phyloP scores from a whole-genome alignment of 2,329 filamentous ascomycete genomes.

The Talaromyces albobiverticillius region DNA sequence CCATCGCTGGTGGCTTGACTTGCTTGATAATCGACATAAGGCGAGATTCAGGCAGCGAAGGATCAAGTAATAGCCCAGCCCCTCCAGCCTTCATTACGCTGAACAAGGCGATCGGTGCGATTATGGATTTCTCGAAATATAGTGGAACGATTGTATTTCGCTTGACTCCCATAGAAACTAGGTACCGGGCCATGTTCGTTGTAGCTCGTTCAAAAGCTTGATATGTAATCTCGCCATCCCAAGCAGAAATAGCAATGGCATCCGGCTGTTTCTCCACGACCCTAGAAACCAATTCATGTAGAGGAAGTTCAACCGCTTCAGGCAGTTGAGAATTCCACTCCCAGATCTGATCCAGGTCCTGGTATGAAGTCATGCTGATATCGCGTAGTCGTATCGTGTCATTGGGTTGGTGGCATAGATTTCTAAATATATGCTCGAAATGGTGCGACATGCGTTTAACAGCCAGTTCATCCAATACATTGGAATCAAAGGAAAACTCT shows the following conservation, averaged over 20 bases:
- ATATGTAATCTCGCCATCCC: slow-evolving; percentile 17
- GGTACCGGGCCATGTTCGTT: slow-evolving; percentile 21
- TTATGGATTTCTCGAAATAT: slow-evolving; percentile 6
- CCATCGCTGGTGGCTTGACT: neutral
- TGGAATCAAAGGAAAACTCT: slow-evolving; percentile 4
- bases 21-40: neutral
- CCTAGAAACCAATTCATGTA: neutral
- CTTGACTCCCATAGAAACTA: slow-evolving; percentile 1
- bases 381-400: neutral
- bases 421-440: slow-evolving; percentile 17
- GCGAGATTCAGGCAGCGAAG: slow-evolving; percentile 1
- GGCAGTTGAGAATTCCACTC: slow-evolving; percentile 6
- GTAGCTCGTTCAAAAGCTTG: slow-evolving; percentile 6
- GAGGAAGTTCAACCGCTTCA: neutral
- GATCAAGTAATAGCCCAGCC: slow-evolving; percentile 5
- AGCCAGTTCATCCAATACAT: neutral
- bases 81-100: slow-evolving; percentile 13
- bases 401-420: neutral
- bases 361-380: slow-evolving; percentile 23
- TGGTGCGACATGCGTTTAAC: slow-evolving; percentile 19
- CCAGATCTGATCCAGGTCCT: slow-evolving; percentile 12
- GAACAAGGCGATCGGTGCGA: slow-evolving; percentile 3
- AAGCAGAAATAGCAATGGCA: slow-evolving; percentile 12
- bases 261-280: slow-evolving; percentile 2
- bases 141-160: slow-evolving; percentile 6